phyloP scores from a whole-genome alignment of 78 protist species.

The Mastigamoeba balamuthi region DNA sequence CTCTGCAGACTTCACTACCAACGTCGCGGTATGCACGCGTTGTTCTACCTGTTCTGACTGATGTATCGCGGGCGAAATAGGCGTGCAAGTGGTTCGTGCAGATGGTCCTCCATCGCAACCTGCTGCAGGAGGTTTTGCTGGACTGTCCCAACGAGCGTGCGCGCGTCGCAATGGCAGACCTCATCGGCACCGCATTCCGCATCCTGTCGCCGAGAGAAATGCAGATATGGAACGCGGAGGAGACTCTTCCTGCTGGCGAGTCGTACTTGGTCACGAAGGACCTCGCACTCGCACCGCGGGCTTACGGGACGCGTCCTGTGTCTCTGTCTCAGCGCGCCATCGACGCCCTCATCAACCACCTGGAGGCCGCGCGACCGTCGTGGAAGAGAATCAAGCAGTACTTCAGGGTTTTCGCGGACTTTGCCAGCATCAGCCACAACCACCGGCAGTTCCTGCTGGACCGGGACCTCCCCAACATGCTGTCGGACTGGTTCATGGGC shows the following conservation, averaged over 20 bases:
- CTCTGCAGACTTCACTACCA: not conserved
- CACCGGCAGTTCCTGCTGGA: not conserved
- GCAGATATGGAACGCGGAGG: not conserved
- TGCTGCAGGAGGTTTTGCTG: not conserved
- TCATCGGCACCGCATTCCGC: not conserved
- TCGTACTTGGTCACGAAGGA: no score
- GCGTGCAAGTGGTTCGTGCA: not conserved
- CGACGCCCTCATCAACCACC: not conserved
- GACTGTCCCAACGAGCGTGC: not conserved
- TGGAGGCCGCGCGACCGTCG: not conserved
- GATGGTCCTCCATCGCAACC: not conserved
- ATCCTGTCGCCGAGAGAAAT: not conserved
- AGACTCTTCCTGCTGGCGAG: not conserved
- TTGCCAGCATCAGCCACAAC: not conserved
- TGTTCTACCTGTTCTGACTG: no score
- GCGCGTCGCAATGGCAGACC: not conserved
- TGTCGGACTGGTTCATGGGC: not conserved
- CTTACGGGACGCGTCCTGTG: not conserved
- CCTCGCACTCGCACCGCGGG: not conserved
- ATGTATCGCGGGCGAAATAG: not conserved
- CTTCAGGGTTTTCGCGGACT: not conserved
- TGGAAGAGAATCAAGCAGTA: not conserved
- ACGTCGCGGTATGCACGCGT: no score
- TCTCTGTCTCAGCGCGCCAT: not conserved
- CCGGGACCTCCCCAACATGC: not conserved